A percentile compares a stretch with the other conserved stretches of the same genome.
These are phyloP conservation scores for Monilinia fructigena DNA, from an alignment of 2,329 filamentous ascomycete species.

Conservation along the genomic window DNA sequence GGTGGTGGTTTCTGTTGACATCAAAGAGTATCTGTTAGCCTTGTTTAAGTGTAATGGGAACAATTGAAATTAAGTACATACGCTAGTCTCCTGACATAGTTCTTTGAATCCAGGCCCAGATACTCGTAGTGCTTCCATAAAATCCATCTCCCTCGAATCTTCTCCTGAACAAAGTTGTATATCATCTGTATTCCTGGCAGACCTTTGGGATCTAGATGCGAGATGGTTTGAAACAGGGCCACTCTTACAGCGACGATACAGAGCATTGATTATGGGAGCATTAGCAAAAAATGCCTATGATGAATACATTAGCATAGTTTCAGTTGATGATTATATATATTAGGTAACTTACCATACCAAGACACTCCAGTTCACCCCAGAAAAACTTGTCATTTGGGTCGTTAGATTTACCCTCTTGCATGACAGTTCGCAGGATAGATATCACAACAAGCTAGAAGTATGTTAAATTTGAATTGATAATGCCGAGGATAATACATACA, in stretches of 20 bases:
- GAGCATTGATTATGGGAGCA: conserved; percentile 30
- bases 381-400: neutral
- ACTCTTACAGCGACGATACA: conserved; percentile 27
- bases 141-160: conserved; percentile 11
- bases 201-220: neutral
- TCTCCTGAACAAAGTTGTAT: conserved; percentile 6
- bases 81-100: neutral
- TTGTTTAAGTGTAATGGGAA: neutral
- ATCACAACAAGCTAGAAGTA: conserved; percentile 26
- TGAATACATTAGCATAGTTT: neutral
- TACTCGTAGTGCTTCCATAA: conserved; percentile 9
- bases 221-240: conserved; percentile 4
- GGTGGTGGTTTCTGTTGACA: neutral
- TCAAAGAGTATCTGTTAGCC: neutral
- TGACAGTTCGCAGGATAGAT: conserved; percentile 16
- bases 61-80: neutral
- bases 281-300: conserved; percentile 32
- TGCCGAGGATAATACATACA: conserved; percentile 20
- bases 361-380: conserved; percentile 30
- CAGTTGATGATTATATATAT: neutral
- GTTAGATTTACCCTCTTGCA: neutral
- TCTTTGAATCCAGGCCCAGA: neutral
- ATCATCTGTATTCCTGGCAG: neutral
- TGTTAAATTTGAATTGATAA: neutral
- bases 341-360: conserved; percentile 26